Conservation (phyloP, 108 stramenopile species). For the Cyclotella baltica region DNA sequence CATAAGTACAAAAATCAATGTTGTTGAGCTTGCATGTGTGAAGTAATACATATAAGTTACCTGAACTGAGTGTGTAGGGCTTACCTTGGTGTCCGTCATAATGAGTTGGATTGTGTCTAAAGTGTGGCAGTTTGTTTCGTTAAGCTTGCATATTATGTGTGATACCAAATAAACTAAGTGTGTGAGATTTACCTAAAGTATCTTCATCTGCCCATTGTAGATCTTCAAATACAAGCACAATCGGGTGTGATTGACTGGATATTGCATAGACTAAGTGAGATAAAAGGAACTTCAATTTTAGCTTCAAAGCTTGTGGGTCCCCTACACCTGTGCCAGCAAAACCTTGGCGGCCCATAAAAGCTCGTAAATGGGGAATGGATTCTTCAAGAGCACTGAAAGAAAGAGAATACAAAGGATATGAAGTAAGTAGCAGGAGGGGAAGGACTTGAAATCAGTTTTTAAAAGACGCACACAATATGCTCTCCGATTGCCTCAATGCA, state of each 20-base stretch:
- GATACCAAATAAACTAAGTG: too few relatives aligned
- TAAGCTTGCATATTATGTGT: too few relatives aligned
- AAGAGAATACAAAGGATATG: not conserved
- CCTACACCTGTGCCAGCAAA: not conserved
- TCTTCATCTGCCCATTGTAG: constrained; percentile 38
- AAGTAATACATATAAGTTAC: too few relatives aligned
- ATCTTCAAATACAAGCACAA: constrained; percentile 26
- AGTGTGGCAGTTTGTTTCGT: too few relatives aligned
- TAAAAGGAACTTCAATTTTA: too few relatives aligned
- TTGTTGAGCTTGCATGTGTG: not conserved
- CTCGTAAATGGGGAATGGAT: constrained; percentile 8
- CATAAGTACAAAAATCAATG: constrained; percentile 2
- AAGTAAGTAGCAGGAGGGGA: not conserved
- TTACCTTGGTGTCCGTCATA: too few relatives aligned
- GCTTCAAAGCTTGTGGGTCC: not conserved
- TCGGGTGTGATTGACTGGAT: constrained; percentile 12
- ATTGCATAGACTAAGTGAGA: constrained; percentile 23
- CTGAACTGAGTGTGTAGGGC: too few relatives aligned
- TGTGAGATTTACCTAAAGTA: too few relatives aligned
- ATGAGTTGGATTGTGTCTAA: too few relatives aligned
- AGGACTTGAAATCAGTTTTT: too few relatives aligned
- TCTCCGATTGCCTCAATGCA: constrained; percentile 22
- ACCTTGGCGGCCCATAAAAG: not conserved
- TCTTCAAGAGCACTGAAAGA: not conserved
- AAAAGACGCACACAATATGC: constrained; percentile 16